Base-by-base conservation (phyloP, 2,329 filamentous ascomycete genomes). In the Chrysoporthe deuterocubensis region DNA sequence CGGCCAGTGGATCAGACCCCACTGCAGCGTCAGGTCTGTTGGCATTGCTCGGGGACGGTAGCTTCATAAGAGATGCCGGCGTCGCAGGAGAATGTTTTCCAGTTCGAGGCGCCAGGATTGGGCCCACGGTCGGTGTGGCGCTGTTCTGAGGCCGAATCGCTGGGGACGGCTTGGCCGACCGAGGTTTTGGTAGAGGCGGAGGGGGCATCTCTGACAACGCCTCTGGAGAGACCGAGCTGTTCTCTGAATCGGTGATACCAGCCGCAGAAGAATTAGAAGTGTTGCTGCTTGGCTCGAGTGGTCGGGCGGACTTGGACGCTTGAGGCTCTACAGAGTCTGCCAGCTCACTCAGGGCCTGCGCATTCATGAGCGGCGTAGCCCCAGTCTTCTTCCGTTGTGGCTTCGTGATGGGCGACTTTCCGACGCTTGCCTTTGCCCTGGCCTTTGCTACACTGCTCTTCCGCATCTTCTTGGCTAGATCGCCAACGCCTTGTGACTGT, bases 31-130 rank as follows among this genome's bases (percentile, higher is more conserved):
- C 78, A 16, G 78, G 76, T 66, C 82, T 83, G 70, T 85, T 86
- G 64, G 81, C 78, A 73, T 82, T 82, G 14, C 21, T 64, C 73
- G 86, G 86, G 37, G 85, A 83, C 3, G 84, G 85, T 56, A 95
- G 83, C 73, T 89, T 91, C 92, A 97, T 97, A 68, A 97, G 80
- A 7, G 94, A 97, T 9, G 94, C 93, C 0, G 94, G 94, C 0
- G 94, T 97, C 1, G 93, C 94, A 13, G 92, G 92, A 64, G 89
- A 87, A 73, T 80, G 82, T 63, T 82, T 82, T 32, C 79, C 81
- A 40, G 77, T 75, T 3, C 76, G 73, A 9, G 75, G 60, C n/a
- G 70, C 66, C 61, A 70, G 67, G 37, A 44, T 52, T 21, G 68
- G 62, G 14, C 52, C 66, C 42, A 66, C 5, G 1, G 46, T 68